Evolutionary conservation across 2,329 filamentous ascomycete species (phyloP).

Genomic region (Colletotrichum sp.): DNA sequence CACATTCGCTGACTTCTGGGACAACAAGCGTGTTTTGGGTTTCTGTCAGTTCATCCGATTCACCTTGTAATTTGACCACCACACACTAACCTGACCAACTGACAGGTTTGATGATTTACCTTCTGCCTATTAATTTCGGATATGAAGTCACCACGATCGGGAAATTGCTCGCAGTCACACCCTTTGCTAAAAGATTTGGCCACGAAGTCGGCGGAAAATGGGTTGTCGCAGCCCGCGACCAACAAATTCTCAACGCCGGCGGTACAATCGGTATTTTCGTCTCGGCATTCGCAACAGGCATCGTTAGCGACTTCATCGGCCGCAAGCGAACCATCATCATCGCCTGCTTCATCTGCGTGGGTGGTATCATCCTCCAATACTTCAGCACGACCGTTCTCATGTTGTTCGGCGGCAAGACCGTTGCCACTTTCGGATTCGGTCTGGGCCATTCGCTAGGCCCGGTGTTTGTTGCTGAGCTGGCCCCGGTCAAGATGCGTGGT

Average conservation of each 20-base stretch:
- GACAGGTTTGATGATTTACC: conserved; percentile 10
- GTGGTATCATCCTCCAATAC: conserved; percentile 29
- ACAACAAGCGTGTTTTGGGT: conserved; percentile 9
- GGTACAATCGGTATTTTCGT: conserved; percentile 32
- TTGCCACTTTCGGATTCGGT: conserved; percentile 33
- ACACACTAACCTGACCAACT: neutral
- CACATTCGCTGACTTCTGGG: neutral
- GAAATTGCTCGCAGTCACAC: conserved; percentile 32
- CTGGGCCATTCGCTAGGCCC: conserved; percentile 34
- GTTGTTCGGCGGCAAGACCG: conserved; percentile 33
- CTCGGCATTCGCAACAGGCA: conserved; percentile 31
- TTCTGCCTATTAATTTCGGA: conserved; percentile 24
- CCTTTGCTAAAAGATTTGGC: conserved; percentile 31
- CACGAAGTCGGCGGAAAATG: conserved; percentile 19
- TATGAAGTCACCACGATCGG: conserved; percentile 33
- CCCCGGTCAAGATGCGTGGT: conserved; percentile 33
- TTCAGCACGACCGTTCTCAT: conserved; percentile 23
- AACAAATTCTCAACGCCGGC: conserved; percentile 34
- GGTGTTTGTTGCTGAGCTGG: conserved; percentile 36
- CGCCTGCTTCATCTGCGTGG: conserved; percentile 18
- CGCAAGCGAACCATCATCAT: conserved; percentile 28
- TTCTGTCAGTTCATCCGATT: conserved; percentile 9
- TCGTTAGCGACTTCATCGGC: conserved; percentile 30
- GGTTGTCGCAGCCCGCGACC: conserved; percentile 29
- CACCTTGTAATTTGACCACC: neutral